Evolutionary conservation across 2,329 filamentous ascomycete species (phyloP), one percentile per base, ranked within the genome.

Genomic region (Ascochyta koolunga): DNA sequence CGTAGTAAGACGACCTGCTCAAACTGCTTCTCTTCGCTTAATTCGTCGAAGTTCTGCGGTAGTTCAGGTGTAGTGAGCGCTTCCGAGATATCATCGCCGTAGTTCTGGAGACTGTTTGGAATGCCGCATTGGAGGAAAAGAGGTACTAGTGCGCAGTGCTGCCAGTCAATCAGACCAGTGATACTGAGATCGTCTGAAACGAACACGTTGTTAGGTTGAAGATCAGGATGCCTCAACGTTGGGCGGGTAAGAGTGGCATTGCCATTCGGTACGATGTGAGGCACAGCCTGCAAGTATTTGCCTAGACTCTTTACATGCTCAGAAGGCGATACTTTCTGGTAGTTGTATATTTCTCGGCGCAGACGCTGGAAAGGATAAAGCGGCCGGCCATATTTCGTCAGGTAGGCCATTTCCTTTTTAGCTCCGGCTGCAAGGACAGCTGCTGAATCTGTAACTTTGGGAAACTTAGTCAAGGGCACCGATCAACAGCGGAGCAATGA

Each of bases 91-190:
- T 35, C 57, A 47, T 75, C 74, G 40, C 71, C 66, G 60, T 76
- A 78, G 47, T 79, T 79, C 51, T 78, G 68, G 46, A 79, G 65
- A 51, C 64, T 64, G 11, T 66, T 64, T 15, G 76, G 77, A 21
- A 80, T 76, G 1, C 73, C 72, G 32, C 69, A 67, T 38, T 71
- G 64, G 9, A 76, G 53, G 46, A 75, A 73, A 4, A 76, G 69
- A 5, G 76, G 77, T 24, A 76, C 69, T 47, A 72, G 58, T 22
- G 67, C 46, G 40, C 63, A 69, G 58, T 78, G 66, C 60, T 79
- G 75, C 77, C 75, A 79, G 58, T 79, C 76, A 22, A 79, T 76
- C 1, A 79, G 51, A 15, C 73, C 57, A 21, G 64, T 64, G 33
- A 79, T 75, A 5, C 73, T 63, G 35, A 71, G 60, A 16, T 57